Percentiles rank a stretch among this genome's conserved stretches.
phyloP scores from a whole-genome alignment of 2,329 filamentous ascomycete genomes.

The Arachnomyces sp. region DNA sequence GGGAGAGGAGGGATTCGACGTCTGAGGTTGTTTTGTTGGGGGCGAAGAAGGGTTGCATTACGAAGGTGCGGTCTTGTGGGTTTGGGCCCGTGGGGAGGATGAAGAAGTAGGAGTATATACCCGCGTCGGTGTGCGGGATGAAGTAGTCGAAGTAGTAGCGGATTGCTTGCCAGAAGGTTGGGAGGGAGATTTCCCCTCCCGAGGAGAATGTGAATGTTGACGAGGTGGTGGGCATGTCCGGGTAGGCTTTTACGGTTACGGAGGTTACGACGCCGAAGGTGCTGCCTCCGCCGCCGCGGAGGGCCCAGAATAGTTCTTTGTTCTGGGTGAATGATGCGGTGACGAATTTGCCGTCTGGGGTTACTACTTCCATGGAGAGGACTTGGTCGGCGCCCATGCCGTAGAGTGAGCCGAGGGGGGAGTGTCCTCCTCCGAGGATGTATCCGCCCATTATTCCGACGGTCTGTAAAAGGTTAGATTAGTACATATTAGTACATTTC shows the following conservation, averaged over 20 bases:
- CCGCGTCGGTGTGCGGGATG: conserved; percentile 19
- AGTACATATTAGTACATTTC: too few relatives aligned
- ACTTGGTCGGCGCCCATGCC: conserved; percentile 52
- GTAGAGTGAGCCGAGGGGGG: conserved; percentile 36
- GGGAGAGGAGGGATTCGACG: conserved; percentile 26
- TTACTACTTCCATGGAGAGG: conserved; percentile 35
- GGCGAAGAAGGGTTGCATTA: conserved; percentile 29
- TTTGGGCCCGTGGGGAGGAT: conserved; percentile 14
- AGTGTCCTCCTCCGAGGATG: conserved; percentile 37
- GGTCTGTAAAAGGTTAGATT: conserved; percentile 10
- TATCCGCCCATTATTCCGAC: conserved; percentile 38
- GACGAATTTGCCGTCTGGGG: too few relatives aligned
- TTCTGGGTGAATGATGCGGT: too few relatives aligned
- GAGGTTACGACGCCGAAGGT: conserved; percentile 27
- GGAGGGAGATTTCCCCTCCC: conserved; percentile 13
- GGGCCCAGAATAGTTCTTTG: too few relatives aligned
- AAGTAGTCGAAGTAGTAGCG: conserved; percentile 22
- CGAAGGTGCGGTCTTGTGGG: conserved; percentile 14
- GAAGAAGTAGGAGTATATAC: conserved; percentile 27
- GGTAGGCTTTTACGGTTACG: conserved; percentile 19
- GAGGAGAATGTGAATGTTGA: conserved; percentile 23
- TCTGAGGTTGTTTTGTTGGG: conserved; percentile 26
- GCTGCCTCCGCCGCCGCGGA: conserved; percentile 16
- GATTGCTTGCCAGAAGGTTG: conserved; percentile 23
- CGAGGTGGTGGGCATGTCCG: conserved; percentile 19